Conservation (phyloP, 176 grass and related monocot species). For the Puya raimondii region DNA sequence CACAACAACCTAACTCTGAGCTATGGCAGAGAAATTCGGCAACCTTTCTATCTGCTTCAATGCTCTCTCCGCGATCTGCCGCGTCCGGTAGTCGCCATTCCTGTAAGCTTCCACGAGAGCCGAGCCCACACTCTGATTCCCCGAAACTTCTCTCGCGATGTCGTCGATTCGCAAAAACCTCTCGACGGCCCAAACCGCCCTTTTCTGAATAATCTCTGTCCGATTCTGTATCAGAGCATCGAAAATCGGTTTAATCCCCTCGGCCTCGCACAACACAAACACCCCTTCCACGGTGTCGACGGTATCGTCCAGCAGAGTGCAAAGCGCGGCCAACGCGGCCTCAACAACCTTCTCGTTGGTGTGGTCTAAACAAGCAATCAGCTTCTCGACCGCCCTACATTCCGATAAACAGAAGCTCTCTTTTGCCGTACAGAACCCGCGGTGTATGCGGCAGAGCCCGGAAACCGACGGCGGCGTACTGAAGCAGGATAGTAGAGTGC, state of each 20-base stretch:
- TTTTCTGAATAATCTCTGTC: slow-evolving; percentile 33
- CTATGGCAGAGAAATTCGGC: slow-evolving; percentile 40
- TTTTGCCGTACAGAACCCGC: slow-evolving; percentile 62
- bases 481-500: slow-evolving; percentile 22
- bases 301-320: slow-evolving; percentile 49
- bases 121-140: slow-evolving; percentile 44
- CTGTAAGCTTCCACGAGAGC: slow-evolving; percentile 74
- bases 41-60: slow-evolving; percentile 68
- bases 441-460: slow-evolving; percentile 59
- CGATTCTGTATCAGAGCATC: slow-evolving; percentile 55
- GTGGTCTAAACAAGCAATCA: slow-evolving; percentile 79
- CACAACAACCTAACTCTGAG: slow-evolving; percentile 1
- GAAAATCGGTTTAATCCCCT: slow-evolving; percentile 51
- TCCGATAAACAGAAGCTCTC: slow-evolving; percentile 62
- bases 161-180: slow-evolving; percentile 68
- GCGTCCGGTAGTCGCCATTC: slow-evolving; percentile 43
- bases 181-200: slow-evolving; percentile 75
- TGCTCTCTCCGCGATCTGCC: slow-evolving; percentile 67
- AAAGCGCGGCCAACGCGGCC: slow-evolving; percentile 56
- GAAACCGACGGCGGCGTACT: not conserved
- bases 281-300: slow-evolving; percentile 53
- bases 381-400: slow-evolving; percentile 46
- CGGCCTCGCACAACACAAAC: slow-evolving; percentile 40
- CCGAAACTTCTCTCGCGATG: slow-evolving; percentile 50
- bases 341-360: slow-evolving; percentile 54